Conservation (phyloP, 1,139 yeast species). For the Hansenula sp. region DNA sequence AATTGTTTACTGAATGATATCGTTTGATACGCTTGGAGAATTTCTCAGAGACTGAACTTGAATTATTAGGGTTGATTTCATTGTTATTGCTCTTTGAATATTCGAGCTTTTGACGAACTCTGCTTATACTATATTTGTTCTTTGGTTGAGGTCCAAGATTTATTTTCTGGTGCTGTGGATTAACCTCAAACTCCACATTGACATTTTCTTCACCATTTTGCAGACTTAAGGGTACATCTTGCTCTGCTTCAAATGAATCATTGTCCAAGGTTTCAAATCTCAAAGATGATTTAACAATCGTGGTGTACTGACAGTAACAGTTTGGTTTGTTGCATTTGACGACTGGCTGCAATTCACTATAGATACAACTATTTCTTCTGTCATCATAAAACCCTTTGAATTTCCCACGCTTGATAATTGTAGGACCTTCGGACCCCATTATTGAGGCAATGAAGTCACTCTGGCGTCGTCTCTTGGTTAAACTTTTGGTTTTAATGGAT, state of each 20-base stretch:
- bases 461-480: no score
- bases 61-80: not conserved
- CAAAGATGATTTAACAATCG: conserved; percentile 20
- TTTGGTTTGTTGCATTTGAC: not conserved
- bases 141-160: no score
- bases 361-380: conserved; percentile 16
- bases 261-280: not conserved
- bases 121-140: not conserved
- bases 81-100: not conserved
- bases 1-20: conserved; percentile 2
- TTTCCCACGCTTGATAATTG: conserved; percentile 15
- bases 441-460: no score
- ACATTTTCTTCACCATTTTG: no score
- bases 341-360: not conserved
- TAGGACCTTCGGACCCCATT: no score
- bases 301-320: conserved; percentile 18
- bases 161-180: no score
- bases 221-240: not conserved
- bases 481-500: no score
- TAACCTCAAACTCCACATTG: no score
- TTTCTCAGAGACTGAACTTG: not conserved
- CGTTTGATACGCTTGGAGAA: not conserved
- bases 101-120: no score
- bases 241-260: not conserved
- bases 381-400: conserved; percentile 21